These are phyloP conservation scores for Candida multigemmis DNA, from an alignment of 805 yeast species.

Conservation along the genomic window DNA sequence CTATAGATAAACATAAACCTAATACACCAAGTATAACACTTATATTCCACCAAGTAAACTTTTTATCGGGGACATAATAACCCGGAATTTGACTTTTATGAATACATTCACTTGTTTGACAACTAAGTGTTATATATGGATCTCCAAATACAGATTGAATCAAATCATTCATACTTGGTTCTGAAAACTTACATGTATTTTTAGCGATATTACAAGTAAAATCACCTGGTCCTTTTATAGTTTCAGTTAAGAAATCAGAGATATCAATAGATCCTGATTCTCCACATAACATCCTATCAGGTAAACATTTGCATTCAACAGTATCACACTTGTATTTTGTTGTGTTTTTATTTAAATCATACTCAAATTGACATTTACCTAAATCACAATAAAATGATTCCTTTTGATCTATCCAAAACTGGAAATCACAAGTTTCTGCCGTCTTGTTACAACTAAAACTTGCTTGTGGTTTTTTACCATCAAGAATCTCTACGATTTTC, in stretches of 20 bases:
- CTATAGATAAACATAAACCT: constrained; percentile 30
- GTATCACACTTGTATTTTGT: constrained; percentile 73
- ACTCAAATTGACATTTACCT: constrained; percentile 59
- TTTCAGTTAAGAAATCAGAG: constrained; percentile 82
- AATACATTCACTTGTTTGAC: constrained; percentile 84
- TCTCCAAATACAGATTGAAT: constrained; percentile 94
- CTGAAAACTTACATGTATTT: constrained; percentile 70
- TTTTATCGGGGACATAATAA: constrained; percentile 54
- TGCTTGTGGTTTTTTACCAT: constrained; percentile 82
- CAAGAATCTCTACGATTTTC: constrained; percentile 71
- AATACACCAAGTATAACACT: constrained; percentile 37
- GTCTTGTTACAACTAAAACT: constrained; percentile 81
- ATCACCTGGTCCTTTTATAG: constrained; percentile 90
- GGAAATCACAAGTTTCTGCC: constrained; percentile 67
- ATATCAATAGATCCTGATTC: constrained; percentile 90
- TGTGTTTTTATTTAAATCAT: constrained; percentile 50
- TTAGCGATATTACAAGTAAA: constrained; percentile 66
- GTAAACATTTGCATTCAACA: constrained; percentile 82
- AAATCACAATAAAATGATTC: constrained; percentile 91
- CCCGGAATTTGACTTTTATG: constrained; percentile 94
- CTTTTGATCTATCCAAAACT: constrained; percentile 87
- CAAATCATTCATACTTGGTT: constrained; percentile 92
- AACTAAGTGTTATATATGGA: constrained; percentile 70
- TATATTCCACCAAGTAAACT: constrained; percentile 37
- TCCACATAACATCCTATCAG: constrained; percentile 91